phyloP scores from a whole-genome alignment of 768 basidiomycete species.

The Tulasnella sp. region DNA sequence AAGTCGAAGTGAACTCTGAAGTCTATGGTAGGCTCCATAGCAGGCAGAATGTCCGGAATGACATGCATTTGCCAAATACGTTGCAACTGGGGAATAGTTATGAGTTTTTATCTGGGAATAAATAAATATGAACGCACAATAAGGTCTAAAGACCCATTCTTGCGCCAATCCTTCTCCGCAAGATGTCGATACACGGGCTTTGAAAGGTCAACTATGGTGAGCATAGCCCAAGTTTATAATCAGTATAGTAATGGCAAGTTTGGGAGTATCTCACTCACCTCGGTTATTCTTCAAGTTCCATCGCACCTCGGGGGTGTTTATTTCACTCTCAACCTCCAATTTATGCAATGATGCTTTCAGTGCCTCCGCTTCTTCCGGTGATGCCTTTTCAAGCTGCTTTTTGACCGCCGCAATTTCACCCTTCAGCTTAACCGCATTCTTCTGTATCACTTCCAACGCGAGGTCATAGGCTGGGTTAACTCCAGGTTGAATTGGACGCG shows the following conservation, averaged over 20 bases:
- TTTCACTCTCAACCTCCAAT: conserved; percentile 63
- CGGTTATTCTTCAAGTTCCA: conserved; percentile 70
- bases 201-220: conserved; percentile 26
- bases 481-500: conserved; percentile 8
- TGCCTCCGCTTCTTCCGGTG: conserved; percentile 20
- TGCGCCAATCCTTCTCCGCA: conserved; percentile 72
- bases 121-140: conserved; percentile 40
- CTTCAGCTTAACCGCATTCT: conserved; percentile 50
- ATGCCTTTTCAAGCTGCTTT: conserved; percentile 28
- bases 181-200: conserved; percentile 64
- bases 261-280: conserved; percentile 36
- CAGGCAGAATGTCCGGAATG: conserved; percentile 72
- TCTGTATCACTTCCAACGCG: conserved; percentile 55
- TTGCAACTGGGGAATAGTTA: conserved; percentile 55
- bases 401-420: conserved; percentile 35
- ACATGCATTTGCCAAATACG: conserved; percentile 84
- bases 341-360: conserved; percentile 29
- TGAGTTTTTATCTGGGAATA: not conserved
- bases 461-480: conserved; percentile 47
- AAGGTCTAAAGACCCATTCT: conserved; percentile 69
- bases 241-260: not conserved
- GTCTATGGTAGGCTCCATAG: conserved; percentile 59
- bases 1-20: conserved; percentile 44
- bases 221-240: conserved; percentile 3
- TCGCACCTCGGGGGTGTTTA: conserved; percentile 72